Evolutionary conservation across 2,329 filamentous ascomycete species (phyloP), one percentile per base, ranked within the genome.

Genomic region (Daldinia sp.): DNA sequence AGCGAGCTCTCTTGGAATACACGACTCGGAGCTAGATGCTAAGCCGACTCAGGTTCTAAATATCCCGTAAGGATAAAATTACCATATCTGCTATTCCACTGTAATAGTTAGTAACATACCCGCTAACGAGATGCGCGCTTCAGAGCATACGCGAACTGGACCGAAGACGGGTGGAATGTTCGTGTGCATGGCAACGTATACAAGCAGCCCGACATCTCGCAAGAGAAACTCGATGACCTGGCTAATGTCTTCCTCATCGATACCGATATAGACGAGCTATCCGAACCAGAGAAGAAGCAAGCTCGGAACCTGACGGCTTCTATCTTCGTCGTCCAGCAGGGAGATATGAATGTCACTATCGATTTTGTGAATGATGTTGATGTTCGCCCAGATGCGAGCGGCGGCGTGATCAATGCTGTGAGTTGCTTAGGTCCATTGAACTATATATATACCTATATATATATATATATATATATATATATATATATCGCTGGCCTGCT

Each of bases 181-280:
- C 86, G 91, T 30, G 88, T 94, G 69, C 92, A 92, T 72, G 92
- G 92, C 72, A 93, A 93, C 74, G 89, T 94, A n/a, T 94, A 90
- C 84, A 94, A 93, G 78, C 87, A 91, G 69, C 92, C 92, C 1
- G 87, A 92, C 66, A 89, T 92, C 37, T 86, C 85, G 1, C 83
- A 88, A 72, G 81, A 83, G 37, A 92, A 88, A 72, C 81, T 94
- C 51, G 86, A 94, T 72, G 83, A 89, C 41, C 82, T 94, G 3
- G 90, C 91, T 64, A 89, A 93, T 71, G 78, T 88, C 35, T 93
- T 94, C 79, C 83, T 94, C 9, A 85, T 93, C 65, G 90, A 85
- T 56, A 88, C 87, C 5, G 84, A 85, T 61, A 85, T 93, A 39
- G 78, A 86, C 9, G 79, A 89, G 13, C 83, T 94, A 4, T 84